These are phyloP conservation scores for Lactifluus echinatus DNA, from an alignment of 768 basidiomycete genomes.

Conservation along the genomic window DNA sequence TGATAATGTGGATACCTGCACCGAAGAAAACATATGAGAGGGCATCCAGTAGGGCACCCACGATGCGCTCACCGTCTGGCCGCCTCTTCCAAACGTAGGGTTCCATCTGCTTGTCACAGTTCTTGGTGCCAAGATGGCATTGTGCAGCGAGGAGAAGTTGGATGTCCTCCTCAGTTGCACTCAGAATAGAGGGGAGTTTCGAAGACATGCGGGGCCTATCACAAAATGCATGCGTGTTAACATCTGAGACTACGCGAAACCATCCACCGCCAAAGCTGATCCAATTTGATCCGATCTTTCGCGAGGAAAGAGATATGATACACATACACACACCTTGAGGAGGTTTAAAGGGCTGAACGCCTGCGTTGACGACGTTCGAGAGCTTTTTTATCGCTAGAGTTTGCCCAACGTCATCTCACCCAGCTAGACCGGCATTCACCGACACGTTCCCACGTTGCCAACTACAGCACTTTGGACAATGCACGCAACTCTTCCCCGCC, in stretches of 20 bases:
- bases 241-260: slow-evolving; percentile 26
- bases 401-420: background rate
- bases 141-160: slow-evolving; percentile 91
- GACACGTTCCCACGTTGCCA: background rate
- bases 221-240: slow-evolving; percentile 28
- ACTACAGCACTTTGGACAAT: background rate
- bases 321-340: slow-evolving; percentile 33
- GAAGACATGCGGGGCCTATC: slow-evolving; percentile 49
- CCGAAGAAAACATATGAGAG: slow-evolving; percentile 10
- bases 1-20: slow-evolving; percentile 89
- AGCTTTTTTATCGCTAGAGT: slow-evolving; percentile 14
- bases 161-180: slow-evolving; percentile 96
- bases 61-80: slow-evolving; percentile 68
- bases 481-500: slow-evolving; percentile 42
- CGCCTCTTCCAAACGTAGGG: slow-evolving; percentile 97
- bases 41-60: background rate
- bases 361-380: slow-evolving; percentile 33
- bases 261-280: slow-evolving; percentile 31
- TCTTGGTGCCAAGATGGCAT: slow-evolving; percentile 96
- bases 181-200: slow-evolving; percentile 90
- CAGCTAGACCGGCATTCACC: slow-evolving; percentile 12
- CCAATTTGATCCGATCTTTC: slow-evolving; percentile 26
- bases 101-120: slow-evolving; percentile 99
- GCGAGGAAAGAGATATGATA: slow-evolving; percentile 11
- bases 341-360: slow-evolving; percentile 32